Conservation (phyloP, 179 eudicot species). For the Patellifolia procumbens region DNA sequence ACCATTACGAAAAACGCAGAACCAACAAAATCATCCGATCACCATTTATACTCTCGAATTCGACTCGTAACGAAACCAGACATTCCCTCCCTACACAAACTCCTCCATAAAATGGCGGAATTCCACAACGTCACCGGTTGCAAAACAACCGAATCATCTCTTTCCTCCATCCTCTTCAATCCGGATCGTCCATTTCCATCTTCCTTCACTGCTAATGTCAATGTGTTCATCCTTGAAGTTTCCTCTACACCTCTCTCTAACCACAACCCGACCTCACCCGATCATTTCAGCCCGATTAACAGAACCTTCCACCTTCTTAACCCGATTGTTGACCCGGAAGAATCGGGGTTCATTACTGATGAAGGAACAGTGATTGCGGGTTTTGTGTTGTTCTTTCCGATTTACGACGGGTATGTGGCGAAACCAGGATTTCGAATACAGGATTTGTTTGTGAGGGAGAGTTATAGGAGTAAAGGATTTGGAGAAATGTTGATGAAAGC, state of each 20-base stretch:
- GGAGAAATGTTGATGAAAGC: constrained; percentile 70
- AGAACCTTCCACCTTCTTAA: constrained; percentile 40
- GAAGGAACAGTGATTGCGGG: constrained; percentile 51
- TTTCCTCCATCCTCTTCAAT: constrained; percentile 69
- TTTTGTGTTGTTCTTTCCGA: constrained; percentile 71
- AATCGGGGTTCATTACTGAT: constrained; percentile 25
- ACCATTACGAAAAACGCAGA: constrained; percentile 43
- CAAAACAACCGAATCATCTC: constrained; percentile 60
- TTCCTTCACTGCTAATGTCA: no score
- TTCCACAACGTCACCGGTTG: constrained; percentile 65
- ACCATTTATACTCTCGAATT: constrained; percentile 58
- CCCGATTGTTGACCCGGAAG: constrained; percentile 55
- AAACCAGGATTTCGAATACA: constrained; percentile 80
- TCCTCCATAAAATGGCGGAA: constrained; percentile 80
- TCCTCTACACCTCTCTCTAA: neutral
- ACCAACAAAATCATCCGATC: constrained; percentile 17
- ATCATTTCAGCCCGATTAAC: no score
- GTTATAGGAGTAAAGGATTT: constrained; percentile 65
- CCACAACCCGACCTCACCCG: no score
- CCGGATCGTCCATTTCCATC: no score
- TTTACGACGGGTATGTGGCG: constrained; percentile 65
- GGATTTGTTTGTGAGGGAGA: constrained; percentile 77
- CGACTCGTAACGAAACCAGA: constrained; percentile 64
- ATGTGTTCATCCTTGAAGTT: no score
- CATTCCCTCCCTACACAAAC: constrained; percentile 70